Base-by-base conservation (phyloP, 768 basidiomycete genomes). In the Guyanaporus albipodus region DNA sequence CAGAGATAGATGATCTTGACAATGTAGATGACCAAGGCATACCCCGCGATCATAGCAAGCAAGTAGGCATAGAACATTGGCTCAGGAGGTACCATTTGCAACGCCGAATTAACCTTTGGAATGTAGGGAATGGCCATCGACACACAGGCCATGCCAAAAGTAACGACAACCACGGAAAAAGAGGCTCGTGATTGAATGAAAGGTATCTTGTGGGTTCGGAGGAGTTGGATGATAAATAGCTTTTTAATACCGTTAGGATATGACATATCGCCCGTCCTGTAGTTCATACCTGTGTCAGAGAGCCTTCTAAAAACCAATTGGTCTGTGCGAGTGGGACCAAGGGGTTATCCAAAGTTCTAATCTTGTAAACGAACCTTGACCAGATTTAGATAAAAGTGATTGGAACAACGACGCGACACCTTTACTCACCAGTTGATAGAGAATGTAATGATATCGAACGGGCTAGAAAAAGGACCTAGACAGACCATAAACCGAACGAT, bases 251-350 rank as follows among this genome's bases (percentile, higher is more conserved):
- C 10, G n/a, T 57, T 12, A 54, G 35, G 8, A 33, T 23, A 10
- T 4, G 6, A 19, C 10, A 9, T 24, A 18, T 17, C 9, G 14
- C 5, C 10, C 4, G 37, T 11, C 8, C 8, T 10, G 11, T n/a
- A 22, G 33, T n/a, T 21, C 48, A 36, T 54, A 68, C 68, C 59
- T 70, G 67, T 5, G 67, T 68, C 39, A 68, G 34, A 29, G 68
- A 64, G 11, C 67, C 68, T 44, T 68, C 67, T 28, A 68, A 55
- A 44, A 68, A 68, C 67, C 67, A 68, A 46, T 68, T 54, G 14
- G 68, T 67, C 43, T 69, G 68, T 12, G 68, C 67, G 3, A 56
- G 65, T 18, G 56, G 52, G 8, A 68, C 68, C 27, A 56, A 42
- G 4, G 63, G 62, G 1, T 59, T 67, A 39, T 67, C 24, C 5